Conservation (phyloP, 2,329 filamentous ascomycete genomes). For the Diaporthe amygdali region DNA sequence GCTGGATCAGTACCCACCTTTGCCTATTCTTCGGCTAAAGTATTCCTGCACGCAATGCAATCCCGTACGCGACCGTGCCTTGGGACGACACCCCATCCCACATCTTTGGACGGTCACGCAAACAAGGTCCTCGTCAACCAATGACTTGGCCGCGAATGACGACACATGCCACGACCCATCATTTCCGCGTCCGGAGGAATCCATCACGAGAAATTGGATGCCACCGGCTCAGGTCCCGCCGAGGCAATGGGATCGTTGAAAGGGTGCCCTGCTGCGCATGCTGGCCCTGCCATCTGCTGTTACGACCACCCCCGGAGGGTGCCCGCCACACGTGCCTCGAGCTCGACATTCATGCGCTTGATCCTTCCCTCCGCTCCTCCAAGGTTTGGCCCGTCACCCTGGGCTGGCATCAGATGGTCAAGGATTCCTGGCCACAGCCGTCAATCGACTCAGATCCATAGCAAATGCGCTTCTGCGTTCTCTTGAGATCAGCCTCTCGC, state of each 20-base stretch:
- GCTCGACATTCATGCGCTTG: constrained; percentile 11
- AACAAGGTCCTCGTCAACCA: constrained; percentile 6
- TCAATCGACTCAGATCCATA: not conserved
- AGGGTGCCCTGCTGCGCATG: constrained; percentile 10
- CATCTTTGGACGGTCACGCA: constrained; percentile 17
- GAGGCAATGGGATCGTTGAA: constrained; percentile 13
- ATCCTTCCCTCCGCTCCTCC: constrained; percentile 1
- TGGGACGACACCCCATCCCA: constrained; percentile 17
- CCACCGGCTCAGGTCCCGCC: constrained; percentile 10
- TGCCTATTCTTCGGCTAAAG: constrained; percentile 16
- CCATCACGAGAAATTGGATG: constrained; percentile 16
- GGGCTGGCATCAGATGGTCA: constrained; percentile 20
- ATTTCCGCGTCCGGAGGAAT: constrained; percentile 16
- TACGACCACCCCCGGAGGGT: constrained; percentile 5
- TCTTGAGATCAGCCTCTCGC: constrained; percentile 8
- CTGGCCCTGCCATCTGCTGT: not conserved
- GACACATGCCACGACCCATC: constrained; percentile 15
- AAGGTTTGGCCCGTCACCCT: constrained; percentile 14
- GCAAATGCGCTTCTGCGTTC: not conserved
- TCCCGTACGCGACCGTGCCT: constrained; percentile 6
- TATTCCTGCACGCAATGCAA: constrained; percentile 11
- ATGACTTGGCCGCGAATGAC: constrained; percentile 9
- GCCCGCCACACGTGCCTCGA: not conserved
- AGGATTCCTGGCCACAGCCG: constrained; percentile 7
- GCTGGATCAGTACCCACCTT: constrained; percentile 5